These are phyloP conservation scores for Tricholoma sp. DNA, from an alignment of 768 basidiomycete species.

Conservation along the genomic window DNA sequence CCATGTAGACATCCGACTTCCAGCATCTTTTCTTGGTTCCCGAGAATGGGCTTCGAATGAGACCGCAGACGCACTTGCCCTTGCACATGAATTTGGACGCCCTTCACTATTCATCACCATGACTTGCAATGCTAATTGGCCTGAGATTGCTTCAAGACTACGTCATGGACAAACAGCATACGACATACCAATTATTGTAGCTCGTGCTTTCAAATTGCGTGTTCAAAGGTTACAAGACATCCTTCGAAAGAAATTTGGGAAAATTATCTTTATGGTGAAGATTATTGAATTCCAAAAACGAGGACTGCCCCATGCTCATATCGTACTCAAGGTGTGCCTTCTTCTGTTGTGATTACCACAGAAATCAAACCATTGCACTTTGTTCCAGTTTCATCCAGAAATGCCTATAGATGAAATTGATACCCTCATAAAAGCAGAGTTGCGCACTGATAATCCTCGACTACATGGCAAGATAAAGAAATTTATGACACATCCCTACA, in stretches of 20 bases:
- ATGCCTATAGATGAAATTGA: not conserved
- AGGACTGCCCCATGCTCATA: conserved; percentile 37
- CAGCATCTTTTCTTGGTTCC: too few relatives aligned
- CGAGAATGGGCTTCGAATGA: too few relatives aligned
- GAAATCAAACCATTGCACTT: too few relatives aligned
- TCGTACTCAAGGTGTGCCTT: conserved; percentile 23
- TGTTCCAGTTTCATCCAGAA: too few relatives aligned
- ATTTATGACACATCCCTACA: too few relatives aligned
- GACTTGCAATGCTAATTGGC: conserved; percentile 37
- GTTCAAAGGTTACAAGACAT: conserved; percentile 17
- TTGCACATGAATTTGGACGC: too few relatives aligned
- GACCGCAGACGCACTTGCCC: too few relatives aligned
- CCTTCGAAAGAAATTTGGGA: conserved; percentile 27
- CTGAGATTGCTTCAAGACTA: conserved; percentile 22
- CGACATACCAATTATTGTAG: conserved; percentile 32
- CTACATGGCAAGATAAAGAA: too few relatives aligned
- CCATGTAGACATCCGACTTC: too few relatives aligned
- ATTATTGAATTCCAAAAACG: conserved; percentile 38
- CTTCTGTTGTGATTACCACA: not conserved
- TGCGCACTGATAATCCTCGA: not conserved
- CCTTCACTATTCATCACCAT: conserved; percentile 32
- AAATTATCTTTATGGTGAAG: conserved; percentile 25
- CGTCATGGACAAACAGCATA: conserved; percentile 21
- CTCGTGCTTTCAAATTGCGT: conserved; percentile 30
- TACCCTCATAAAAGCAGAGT: not conserved